These are phyloP conservation scores for Mortierella sp. DNA, from an alignment of 371 early-diverging fungal species.

Conservation along the genomic window DNA sequence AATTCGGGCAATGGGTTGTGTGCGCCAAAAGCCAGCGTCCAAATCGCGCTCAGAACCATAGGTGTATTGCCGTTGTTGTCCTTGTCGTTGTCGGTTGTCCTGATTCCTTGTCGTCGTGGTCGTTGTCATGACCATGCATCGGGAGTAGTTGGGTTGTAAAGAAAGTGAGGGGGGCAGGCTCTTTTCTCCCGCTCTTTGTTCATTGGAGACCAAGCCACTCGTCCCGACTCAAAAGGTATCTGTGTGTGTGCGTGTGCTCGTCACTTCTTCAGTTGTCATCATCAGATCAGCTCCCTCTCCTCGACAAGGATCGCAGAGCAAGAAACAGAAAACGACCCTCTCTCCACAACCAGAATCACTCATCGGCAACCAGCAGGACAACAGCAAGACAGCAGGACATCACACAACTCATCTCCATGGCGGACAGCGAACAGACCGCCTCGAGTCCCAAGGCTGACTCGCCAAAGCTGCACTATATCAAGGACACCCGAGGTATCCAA, in stretches of 20 bases:
- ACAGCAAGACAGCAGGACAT: neutral
- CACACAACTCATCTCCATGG: conserved; percentile 15
- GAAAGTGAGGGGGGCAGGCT: too few species aligned
- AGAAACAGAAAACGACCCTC: too few species aligned
- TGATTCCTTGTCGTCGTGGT: neutral
- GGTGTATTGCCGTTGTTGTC: conserved; percentile 9
- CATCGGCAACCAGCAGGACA: too few species aligned
- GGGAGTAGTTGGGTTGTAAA: neutral
- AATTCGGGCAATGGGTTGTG: conserved; percentile 28
- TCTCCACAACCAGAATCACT: too few species aligned
- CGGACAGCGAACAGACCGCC: conserved; percentile 31
- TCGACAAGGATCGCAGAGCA: too few species aligned
- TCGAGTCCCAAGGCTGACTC: conserved; percentile 11
- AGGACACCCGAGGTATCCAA: conserved; percentile 41
- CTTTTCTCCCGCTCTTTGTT: too few species aligned
- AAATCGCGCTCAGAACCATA: conserved; percentile 52
- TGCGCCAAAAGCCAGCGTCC: conserved; percentile 51
- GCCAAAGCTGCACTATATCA: conserved; percentile 42
- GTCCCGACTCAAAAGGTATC: too few species aligned
- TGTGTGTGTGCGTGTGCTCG: too few species aligned
- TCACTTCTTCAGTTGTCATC: too few species aligned
- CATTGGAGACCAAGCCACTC: too few species aligned
- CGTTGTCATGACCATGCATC: conserved; percentile 1
- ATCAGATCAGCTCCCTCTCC: too few species aligned
- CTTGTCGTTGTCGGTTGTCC: conserved; percentile 1